phyloP scores from a whole-genome alignment of 2,329 filamentous ascomycete species.

The Fusarium abutilonis region DNA sequence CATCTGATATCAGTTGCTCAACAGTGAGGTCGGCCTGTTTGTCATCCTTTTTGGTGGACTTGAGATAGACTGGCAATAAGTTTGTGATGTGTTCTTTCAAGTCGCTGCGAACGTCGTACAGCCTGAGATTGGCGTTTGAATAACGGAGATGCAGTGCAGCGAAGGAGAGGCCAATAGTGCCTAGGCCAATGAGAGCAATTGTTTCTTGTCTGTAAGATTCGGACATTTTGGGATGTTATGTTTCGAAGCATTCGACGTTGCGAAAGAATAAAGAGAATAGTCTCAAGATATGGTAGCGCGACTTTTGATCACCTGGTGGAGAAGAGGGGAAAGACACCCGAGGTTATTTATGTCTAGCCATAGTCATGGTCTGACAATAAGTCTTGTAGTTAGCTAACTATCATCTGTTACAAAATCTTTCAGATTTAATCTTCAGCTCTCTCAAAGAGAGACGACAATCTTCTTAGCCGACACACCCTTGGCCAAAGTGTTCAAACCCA shows the following conservation, averaged over 20 bases:
- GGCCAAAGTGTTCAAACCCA: conserved; percentile 15
- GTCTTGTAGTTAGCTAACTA: too few relatives aligned
- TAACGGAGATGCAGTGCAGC: conserved; percentile 28
- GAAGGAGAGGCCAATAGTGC: conserved; percentile 35
- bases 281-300: background rate
- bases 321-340: conserved; percentile 25
- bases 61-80: conserved; percentile 20
- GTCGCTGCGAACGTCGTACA: conserved; percentile 31
- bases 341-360: conserved; percentile 4
- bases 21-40: background rate
- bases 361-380: background rate
- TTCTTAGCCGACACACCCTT: conserved; percentile 33
- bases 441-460: conserved; percentile 19
- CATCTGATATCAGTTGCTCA: background rate
- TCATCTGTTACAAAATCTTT: too few relatives aligned
- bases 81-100: conserved; percentile 26
- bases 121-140: conserved; percentile 16
- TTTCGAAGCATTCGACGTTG: too few relatives aligned
- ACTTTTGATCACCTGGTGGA: conserved; percentile 12
- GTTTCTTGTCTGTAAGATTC: conserved; percentile 10
- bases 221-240: background rate
- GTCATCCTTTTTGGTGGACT: conserved; percentile 11
- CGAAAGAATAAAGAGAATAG: too few relatives aligned
- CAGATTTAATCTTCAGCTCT: too few relatives aligned
- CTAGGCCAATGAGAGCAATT: conserved; percentile 24